Evolutionary conservation across 371 early-diverging fungal genomes (phyloP), one percentile per base, ranked within the genome.

Genomic region (Enteropsectra breve): DNA sequence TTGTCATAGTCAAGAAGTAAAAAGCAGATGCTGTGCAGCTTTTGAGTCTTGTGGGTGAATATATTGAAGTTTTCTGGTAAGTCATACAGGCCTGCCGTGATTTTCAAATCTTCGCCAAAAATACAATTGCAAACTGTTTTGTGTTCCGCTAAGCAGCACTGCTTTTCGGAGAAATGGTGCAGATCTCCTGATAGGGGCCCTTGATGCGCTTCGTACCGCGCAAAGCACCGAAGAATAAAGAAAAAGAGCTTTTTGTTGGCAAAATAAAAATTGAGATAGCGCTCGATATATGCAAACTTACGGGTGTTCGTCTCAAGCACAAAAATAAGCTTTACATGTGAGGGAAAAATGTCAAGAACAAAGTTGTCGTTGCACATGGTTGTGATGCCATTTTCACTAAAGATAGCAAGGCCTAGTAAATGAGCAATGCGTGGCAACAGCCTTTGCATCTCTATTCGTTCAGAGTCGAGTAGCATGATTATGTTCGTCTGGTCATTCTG

Each of bases 271-370:
- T 53, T 8, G 23, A 60, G 54, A 28, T 60, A 60, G 5, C 4
- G 4, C 60, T 60, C n/a, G 30, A 60, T 40, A 6, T 18, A 53
- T 18, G 11, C 23, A 8, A 60, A 60, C n/a, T 50, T 11, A 6
- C 6, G 5, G 45, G 8, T 53, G 13, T 6, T 53, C 5, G 52
- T n/a, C 11, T 60, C 52, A 15, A 54, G 55, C 5, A 60, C 60
- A 53, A 60, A 60, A 6, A 60, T 60, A 23, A 60, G 28, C 15
- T 5, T 8, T 8, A 26, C 24, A 11, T 5, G 6, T 13, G 15
- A 6, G 28, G 8, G 8, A 6, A 36, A 11, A 8, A 56, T 56
- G 34, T 56, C 56, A 6, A 56, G 34, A 6, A 56, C 56, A 40
- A 56, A 56, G 6, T 6, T 26, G 6, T 56, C 56, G 6, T 26